A percentile compares a stretch with the other conserved stretches of the same genome.
phyloP scores from a whole-genome alignment of 148 eudicot genomes.

The Simmondsia chinensis region DNA sequence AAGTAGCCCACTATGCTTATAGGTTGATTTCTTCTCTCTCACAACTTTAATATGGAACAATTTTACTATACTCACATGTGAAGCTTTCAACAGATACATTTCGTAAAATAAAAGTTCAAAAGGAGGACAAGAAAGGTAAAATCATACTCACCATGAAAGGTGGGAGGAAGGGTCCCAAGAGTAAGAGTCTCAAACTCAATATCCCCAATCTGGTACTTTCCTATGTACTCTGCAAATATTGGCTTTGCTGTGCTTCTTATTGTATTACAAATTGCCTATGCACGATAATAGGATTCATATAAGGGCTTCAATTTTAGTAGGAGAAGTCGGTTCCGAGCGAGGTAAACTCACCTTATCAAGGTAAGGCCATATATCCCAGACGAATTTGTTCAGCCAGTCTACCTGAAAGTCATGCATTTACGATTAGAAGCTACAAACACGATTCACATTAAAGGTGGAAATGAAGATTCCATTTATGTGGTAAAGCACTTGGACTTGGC shows the following conservation, averaged over 20 bases:
- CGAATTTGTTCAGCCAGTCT: slow-evolving; percentile 77
- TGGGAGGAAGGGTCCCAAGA: slow-evolving; percentile 78
- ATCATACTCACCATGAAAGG: slow-evolving; percentile 46
- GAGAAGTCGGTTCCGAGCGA: background rate
- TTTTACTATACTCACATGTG: no score
- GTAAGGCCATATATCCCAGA: slow-evolving; percentile 74
- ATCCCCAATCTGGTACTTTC: slow-evolving; percentile 38
- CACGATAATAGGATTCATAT: background rate
- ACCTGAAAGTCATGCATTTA: slow-evolving; percentile 37
- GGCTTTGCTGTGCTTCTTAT: slow-evolving; percentile 45
- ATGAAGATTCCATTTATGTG: no score
- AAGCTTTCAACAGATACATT: no score
- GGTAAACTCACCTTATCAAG: slow-evolving; percentile 56
- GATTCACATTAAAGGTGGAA: background rate
- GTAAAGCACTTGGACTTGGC: no score
- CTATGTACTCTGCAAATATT: slow-evolving; percentile 50
- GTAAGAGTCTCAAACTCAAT: slow-evolving; percentile 48
- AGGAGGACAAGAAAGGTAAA: background rate
- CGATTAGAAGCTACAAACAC: background rate
- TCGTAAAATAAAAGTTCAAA: no score
- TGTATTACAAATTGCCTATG: slow-evolving; percentile 57
- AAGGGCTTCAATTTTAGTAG: background rate
- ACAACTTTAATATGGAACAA: no score
- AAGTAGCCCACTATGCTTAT: no score
- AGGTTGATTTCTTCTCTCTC: no score